These are phyloP conservation scores for Eucalyptus victrix DNA, from an alignment of 345 rosid genomes.

Conservation along the genomic window DNA sequence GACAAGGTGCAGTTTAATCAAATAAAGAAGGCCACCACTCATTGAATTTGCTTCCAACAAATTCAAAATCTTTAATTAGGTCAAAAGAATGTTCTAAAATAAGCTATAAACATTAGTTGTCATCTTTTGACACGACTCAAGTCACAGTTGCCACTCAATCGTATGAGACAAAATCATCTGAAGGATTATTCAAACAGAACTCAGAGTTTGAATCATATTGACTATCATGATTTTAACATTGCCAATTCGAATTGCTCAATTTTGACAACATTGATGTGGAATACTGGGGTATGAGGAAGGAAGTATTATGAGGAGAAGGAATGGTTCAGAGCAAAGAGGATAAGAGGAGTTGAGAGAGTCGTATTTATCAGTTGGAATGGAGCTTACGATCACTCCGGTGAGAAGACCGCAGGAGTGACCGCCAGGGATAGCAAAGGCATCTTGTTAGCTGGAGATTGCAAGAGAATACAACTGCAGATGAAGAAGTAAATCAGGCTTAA, in stretches of 20 bases:
- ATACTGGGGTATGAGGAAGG: background rate
- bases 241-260: background rate
- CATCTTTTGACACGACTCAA: background rate
- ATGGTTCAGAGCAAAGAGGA: background rate
- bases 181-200: background rate
- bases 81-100: background rate
- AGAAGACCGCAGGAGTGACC: background rate
- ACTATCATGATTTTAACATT: background rate
- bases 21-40: background rate
- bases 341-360: background rate
- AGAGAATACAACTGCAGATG: background rate
- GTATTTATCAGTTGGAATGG: background rate
- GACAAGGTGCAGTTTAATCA: background rate
- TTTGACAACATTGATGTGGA: background rate
- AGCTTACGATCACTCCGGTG: background rate
- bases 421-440: background rate
- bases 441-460: background rate
- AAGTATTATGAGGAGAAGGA: background rate
- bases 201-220: background rate
- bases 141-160: background rate
- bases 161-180: background rate
- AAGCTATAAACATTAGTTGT: background rate
- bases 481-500: background rate
- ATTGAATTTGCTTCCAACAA: background rate
- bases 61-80: background rate